Conservation (phyloP, 1,284 basidiomycete genomes). For the Chiua sp. region DNA sequence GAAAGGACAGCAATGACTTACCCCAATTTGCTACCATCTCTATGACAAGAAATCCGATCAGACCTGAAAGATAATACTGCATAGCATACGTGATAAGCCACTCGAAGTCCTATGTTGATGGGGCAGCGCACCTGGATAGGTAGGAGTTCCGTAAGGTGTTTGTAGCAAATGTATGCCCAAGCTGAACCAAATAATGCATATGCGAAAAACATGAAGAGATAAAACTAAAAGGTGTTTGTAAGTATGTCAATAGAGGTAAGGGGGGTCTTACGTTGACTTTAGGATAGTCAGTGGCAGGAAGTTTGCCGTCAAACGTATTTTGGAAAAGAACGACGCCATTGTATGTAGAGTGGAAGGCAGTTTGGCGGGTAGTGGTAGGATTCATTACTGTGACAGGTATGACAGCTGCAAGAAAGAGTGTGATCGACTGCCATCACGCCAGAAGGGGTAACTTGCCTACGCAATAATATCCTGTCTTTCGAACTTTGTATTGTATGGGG, state of each 20-base stretch:
- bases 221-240: conserved; percentile 66
- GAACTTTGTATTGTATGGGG: conserved; percentile 82
- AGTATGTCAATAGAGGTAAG: conserved; percentile 3
- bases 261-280: conserved; percentile 84
- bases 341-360: conserved; percentile 77
- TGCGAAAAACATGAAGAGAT: conserved; percentile 81
- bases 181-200: conserved; percentile 72
- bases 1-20: conserved; percentile 35
- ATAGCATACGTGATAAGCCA: conserved; percentile 15
- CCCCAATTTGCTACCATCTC: conserved; percentile 95
- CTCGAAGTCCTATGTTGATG: background rate
- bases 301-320: conserved; percentile 88
- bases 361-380: conserved; percentile 38
- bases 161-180: conserved; percentile 90
- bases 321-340: conserved; percentile 84
- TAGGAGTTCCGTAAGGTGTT: conserved; percentile 82
- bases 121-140: conserved; percentile 72
- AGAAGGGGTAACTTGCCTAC: conserved; percentile 67
- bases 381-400: conserved; percentile 80
- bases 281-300: conserved; percentile 96
- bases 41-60: conserved; percentile 87
- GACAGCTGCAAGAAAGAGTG: conserved; percentile 56
- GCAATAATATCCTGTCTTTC: conserved; percentile 94
- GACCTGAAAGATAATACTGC: conserved; percentile 94
- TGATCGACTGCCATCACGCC: conserved; percentile 10